These are phyloP conservation scores for Pythium biforme DNA, from an alignment of 352 stramenopile genomes.

Conservation along the genomic window DNA sequence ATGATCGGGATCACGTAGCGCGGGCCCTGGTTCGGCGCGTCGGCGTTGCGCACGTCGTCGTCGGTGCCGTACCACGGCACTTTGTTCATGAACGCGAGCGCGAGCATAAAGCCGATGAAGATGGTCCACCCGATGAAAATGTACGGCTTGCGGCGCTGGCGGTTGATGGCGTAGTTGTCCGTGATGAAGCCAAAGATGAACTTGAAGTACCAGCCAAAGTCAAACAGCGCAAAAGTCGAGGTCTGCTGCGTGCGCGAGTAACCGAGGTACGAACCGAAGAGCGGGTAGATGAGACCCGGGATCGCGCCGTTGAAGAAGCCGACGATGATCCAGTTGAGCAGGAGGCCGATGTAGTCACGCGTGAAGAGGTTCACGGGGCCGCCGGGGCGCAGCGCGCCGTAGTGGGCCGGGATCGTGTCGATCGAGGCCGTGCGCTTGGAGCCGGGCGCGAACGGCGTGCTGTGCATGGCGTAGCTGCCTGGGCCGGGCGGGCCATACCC, in stretches of 20 bases:
- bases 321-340: constrained; percentile 35
- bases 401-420: constrained; percentile 19
- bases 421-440: constrained; percentile 19
- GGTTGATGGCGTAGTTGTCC: constrained; percentile 29
- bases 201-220: constrained; percentile 30
- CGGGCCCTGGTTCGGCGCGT: constrained; percentile 14
- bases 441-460: constrained; percentile 1
- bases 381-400: constrained; percentile 23
- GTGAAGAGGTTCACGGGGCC: constrained; percentile 23
- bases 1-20: constrained; percentile 25
- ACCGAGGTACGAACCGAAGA: constrained; percentile 29
- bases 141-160: constrained; percentile 36
- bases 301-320: constrained; percentile 33
- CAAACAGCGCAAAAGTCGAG: constrained; percentile 12
- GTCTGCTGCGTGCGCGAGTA: constrained; percentile 15
- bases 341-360: constrained; percentile 22
- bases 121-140: constrained; percentile 33
- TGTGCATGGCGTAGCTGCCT: constrained; percentile 14
- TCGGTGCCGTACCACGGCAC: constrained; percentile 11
- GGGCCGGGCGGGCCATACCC: neutral
- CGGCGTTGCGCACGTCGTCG: constrained; percentile 7
- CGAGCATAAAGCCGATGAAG: constrained; percentile 23
- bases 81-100: constrained; percentile 23
- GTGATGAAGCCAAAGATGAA: constrained; percentile 36
- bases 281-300: constrained; percentile 21